Percentiles rank a stretch among this genome's conserved stretches.
Conservation (phyloP, 495 filamentous ascomycete genomes). For the Penicillium dipodomyicola region DNA sequence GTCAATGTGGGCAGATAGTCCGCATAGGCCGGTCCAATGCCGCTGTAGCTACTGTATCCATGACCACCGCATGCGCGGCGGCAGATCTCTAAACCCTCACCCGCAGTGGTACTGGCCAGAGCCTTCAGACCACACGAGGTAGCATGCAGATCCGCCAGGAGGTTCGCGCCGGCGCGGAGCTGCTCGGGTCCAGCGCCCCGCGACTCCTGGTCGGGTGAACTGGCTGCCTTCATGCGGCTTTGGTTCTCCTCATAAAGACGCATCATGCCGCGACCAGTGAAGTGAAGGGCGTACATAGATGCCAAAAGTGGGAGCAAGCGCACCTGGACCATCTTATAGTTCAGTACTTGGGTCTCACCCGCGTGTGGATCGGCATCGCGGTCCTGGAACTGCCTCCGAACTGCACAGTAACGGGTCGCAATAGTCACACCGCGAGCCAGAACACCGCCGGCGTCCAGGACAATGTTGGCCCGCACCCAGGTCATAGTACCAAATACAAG, state of each 20-base stretch:
- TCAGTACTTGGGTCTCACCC: conserved; percentile 67
- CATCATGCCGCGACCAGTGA: conserved; percentile 70
- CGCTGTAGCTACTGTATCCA: conserved; percentile 67
- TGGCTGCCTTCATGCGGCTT: conserved; percentile 54
- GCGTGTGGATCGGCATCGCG: conserved; percentile 54
- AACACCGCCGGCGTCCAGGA: conserved; percentile 61
- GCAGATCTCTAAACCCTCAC: conserved; percentile 67
- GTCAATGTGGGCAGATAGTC: conserved; percentile 69
- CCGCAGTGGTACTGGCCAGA: conserved; percentile 62
- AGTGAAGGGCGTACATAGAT: conserved; percentile 71
- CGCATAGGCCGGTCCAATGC: conserved; percentile 65
- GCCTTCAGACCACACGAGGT: conserved; percentile 74
- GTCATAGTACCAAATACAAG: conserved; percentile 71
- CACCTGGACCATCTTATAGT: conserved; percentile 76
- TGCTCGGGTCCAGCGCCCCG: conserved; percentile 66
- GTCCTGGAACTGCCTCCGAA: conserved; percentile 70
- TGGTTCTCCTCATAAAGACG: conserved; percentile 63
- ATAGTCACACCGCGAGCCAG: conserved; percentile 76
- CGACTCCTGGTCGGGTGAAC: conserved; percentile 36
- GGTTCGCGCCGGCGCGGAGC: conserved; percentile 59
- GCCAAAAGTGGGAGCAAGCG: conserved; percentile 67
- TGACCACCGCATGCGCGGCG: conserved; percentile 72
- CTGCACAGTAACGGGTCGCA: conserved; percentile 65
- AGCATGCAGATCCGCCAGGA: conserved; percentile 70
- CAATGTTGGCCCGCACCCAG: conserved; percentile 69